phyloP scores from a whole-genome alignment of 495 filamentous ascomycete species.

The Talaromyces nanjingensis region DNA sequence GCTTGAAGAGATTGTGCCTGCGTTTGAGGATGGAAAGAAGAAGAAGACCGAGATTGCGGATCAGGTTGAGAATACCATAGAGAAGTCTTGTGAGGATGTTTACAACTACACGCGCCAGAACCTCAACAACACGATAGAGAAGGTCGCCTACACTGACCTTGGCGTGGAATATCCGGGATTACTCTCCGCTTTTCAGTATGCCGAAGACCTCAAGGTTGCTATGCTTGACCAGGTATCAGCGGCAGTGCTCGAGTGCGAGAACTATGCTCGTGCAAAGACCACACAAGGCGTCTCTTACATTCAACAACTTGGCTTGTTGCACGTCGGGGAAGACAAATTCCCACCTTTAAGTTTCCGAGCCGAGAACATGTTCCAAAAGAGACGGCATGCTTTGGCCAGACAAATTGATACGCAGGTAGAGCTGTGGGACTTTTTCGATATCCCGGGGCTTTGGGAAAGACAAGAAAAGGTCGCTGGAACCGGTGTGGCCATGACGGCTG shows the following conservation, averaged over 20 bases:
- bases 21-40: slow-evolving; percentile 74
- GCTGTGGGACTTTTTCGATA: slow-evolving; percentile 87
- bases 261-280: slow-evolving; percentile 71
- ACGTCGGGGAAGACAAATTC: slow-evolving; percentile 77
- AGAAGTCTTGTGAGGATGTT: slow-evolving; percentile 74
- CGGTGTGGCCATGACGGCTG: slow-evolving; percentile 87
- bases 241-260: slow-evolving; percentile 73
- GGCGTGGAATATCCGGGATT: slow-evolving; percentile 83
- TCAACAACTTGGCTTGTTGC: slow-evolving; percentile 78
- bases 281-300: slow-evolving; percentile 79
- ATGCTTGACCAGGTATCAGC: slow-evolving; percentile 83
- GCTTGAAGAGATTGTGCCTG: slow-evolving; percentile 74
- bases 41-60: slow-evolving; percentile 77
- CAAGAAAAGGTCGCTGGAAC: slow-evolving; percentile 93
- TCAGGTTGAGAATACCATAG: slow-evolving; percentile 71
- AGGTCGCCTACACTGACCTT: slow-evolving; percentile 68
- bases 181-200: slow-evolving; percentile 80
- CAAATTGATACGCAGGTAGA: slow-evolving; percentile 85
- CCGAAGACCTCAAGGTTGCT: slow-evolving; percentile 83
- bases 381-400: slow-evolving; percentile 69
- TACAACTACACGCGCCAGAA: slow-evolving; percentile 73
- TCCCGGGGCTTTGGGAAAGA: slow-evolving; percentile 69
- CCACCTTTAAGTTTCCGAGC: slow-evolving; percentile 75
- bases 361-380: slow-evolving; percentile 86
- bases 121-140: slow-evolving; percentile 62